Evolutionary conservation across 495 filamentous ascomycete species (phyloP).

Genomic region (Penicillium robsamsonii): DNA sequence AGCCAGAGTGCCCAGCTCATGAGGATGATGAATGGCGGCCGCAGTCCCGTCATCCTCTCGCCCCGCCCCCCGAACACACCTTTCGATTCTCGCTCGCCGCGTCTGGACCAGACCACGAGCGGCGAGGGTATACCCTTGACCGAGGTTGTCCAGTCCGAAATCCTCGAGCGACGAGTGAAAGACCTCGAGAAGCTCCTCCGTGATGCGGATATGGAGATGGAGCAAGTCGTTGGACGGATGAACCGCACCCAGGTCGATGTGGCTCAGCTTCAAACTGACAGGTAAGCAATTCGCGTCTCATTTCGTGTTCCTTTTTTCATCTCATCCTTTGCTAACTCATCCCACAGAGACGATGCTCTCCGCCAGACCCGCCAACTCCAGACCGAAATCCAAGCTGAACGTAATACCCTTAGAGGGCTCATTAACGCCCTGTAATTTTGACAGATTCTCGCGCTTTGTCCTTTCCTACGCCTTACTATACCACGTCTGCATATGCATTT

Average conservation of each 20-base stretch:
- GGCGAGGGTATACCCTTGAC: constrained; percentile 53
- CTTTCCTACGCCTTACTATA: constrained; percentile 19
- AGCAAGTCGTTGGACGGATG: constrained; percentile 89
- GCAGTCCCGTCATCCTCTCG: constrained; percentile 41
- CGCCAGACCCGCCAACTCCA: constrained; percentile 78
- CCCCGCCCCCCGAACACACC: constrained; percentile 60
- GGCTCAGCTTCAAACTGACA: constrained; percentile 82
- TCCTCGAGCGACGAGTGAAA: constrained; percentile 67
- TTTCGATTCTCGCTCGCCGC: constrained; percentile 56
- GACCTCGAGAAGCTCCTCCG: constrained; percentile 80
- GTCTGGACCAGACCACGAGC: constrained; percentile 57
- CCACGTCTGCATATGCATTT: constrained; percentile 31
- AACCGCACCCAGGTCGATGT: constrained; percentile 94
- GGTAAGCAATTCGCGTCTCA: constrained; percentile 47
- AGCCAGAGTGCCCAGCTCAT: constrained; percentile 74
- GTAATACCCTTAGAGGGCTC: constrained; percentile 51
- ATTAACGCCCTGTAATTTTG: constrained; percentile 18
- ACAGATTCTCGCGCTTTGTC: constrained; percentile 2
- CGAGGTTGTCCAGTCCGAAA: constrained; percentile 68
- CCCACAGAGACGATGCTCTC: constrained; percentile 74
- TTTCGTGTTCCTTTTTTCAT: constrained; percentile 6
- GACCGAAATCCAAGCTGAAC: constrained; percentile 57
- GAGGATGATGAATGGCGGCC: constrained; percentile 61
- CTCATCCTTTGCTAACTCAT: constrained; percentile 29
- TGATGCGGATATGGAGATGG: constrained; percentile 89